Conservation (phyloP, 208 protist genomes). For the Trypanosoma cruzi region DNA sequence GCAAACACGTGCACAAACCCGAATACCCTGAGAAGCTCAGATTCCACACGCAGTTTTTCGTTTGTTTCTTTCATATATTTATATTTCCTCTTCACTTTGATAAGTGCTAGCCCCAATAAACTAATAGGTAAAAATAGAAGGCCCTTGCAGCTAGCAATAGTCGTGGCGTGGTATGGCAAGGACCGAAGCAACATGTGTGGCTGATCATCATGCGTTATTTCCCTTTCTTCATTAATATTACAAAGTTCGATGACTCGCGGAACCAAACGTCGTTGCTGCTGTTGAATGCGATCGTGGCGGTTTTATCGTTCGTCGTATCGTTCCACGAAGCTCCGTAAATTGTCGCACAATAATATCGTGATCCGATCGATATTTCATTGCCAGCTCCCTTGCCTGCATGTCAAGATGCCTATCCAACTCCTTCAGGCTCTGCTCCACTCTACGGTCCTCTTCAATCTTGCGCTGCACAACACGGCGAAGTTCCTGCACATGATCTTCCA, state of each 20-base stretch:
- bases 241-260: background rate
- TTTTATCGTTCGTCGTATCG: slow-evolving; percentile 56
- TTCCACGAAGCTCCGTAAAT: slow-evolving; percentile 66
- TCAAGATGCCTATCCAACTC: slow-evolving; percentile 74
- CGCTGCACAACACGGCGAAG: slow-evolving; percentile 71
- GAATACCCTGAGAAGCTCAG: background rate
- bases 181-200: background rate
- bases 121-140: background rate
- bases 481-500: slow-evolving; percentile 64
- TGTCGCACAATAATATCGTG: slow-evolving; percentile 75
- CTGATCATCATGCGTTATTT: background rate
- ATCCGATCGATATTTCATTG: slow-evolving; percentile 78
- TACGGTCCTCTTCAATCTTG: slow-evolving; percentile 75
- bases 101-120: background rate
- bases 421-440: slow-evolving; percentile 72
- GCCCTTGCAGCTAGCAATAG: background rate
- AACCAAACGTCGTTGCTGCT: background rate
- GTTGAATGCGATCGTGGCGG: slow-evolving; percentile 18
- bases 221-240: background rate
- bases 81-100: background rate
- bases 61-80: too few relatives aligned
- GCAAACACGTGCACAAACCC: background rate
- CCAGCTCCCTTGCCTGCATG: slow-evolving; percentile 79
- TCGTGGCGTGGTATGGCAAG: background rate
- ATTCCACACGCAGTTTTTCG: background rate